Base-by-base conservation (phyloP, 345 rosid genomes). In the Murraya koenigii region DNA sequence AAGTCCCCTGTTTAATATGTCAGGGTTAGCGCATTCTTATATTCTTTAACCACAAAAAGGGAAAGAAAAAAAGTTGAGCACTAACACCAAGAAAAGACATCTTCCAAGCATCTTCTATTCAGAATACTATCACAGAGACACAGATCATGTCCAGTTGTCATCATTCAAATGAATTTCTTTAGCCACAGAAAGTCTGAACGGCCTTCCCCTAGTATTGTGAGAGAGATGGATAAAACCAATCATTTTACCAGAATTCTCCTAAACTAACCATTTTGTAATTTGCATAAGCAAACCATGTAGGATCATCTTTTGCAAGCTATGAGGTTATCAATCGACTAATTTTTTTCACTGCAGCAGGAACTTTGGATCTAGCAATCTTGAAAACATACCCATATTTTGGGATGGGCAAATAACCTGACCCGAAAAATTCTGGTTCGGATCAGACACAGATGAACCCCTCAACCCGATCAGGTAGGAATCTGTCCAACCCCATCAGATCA, bases 1-100 rank as follows among this genome's bases (percentile, higher is more conserved):
- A 71, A 96, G 88, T 69, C 99, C 99, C 99, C 99, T 96, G 90
- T 20, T 72, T 80, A 83, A 72, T 47, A 68, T 47, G 55, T 60
- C 62, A 47, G 35, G 20, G 26, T 69, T 66, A 74, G 44, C 2
- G 58, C 72, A 55, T 32, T 33, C 66, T 66, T 49, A 33, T 62
- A 11, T 62, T 63, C 41, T 32, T 72, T 62, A 20, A 9, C 74
- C 63, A 11, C 20, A 9, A 44, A 68, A 44, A 25, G 19, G 36
- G 9, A 28, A 62, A 6, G 1, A 6, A 28, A 67, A 15, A 25
- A 28, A 8, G 9, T 1, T 15, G 38, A 20, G n/a, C 33, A 9
- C 39, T 19, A 30, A 44, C 64, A 54, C n/a, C 26, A 36, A n/a
- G 22, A 67, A 20, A 63, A 20, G 49, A 6, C 23, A 76, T 35